Evolutionary conservation across 2,329 filamentous ascomycete species (phyloP).

Genomic region (Ambrosiella beaveri): DNA sequence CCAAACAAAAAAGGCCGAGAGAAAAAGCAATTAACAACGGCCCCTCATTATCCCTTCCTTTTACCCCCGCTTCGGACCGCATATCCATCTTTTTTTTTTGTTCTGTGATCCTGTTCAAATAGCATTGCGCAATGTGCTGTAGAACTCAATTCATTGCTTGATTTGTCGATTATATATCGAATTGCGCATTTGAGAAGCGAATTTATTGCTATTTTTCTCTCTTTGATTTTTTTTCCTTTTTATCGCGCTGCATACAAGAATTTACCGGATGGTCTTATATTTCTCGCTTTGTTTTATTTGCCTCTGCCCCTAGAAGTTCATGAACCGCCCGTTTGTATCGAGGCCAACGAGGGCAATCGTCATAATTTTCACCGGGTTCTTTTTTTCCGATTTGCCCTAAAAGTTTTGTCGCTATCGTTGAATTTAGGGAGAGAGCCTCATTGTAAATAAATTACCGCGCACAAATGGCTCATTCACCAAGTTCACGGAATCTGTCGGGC

Average conservation of each 20-base stretch:
- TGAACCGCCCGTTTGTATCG: neutral
- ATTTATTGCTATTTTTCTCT: neutral
- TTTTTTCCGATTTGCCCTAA: too few species aligned
- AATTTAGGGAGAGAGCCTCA: too few species aligned
- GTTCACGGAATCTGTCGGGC: too few species aligned
- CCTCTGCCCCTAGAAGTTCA: neutral
- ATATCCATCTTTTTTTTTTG: neutral
- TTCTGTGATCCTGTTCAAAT: neutral
- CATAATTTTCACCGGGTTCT: neutral
- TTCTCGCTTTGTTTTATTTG: neutral
- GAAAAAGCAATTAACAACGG: neutral
- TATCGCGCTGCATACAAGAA: neutral
- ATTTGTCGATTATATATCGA: neutral
- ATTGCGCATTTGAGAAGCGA: neutral
- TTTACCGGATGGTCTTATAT: neutral
- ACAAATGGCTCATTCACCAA: too few species aligned
- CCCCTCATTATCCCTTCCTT: neutral
- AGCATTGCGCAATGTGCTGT: neutral
- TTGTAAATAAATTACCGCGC: too few species aligned
- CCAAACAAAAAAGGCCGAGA: neutral
- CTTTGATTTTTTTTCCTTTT: neutral
- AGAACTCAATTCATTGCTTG: neutral
- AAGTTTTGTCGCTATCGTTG: too few species aligned
- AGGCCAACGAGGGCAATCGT: neutral
- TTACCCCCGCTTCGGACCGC: neutral